A percentile compares a stretch with the other conserved stretches of the same genome.
These are phyloP conservation scores for Ceratocystis eucalypticola DNA, from an alignment of 2,329 filamentous ascomycete genomes.

Conservation along the genomic window DNA sequence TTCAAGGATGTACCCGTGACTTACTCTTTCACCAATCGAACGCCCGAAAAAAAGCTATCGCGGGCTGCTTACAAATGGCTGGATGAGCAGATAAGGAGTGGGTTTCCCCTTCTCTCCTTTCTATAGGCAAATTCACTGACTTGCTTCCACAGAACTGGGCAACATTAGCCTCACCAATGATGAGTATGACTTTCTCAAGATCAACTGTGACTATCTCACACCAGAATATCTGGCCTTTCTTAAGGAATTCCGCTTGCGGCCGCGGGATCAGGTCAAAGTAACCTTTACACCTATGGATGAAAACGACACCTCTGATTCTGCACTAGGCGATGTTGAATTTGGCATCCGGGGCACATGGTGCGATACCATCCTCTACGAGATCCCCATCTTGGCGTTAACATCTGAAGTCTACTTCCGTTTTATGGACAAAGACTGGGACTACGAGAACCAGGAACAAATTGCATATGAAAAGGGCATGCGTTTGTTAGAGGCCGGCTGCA, in stretches of 20 bases:
- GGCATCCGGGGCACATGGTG: conserved; percentile 73
- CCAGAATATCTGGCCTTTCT: conserved; percentile 69
- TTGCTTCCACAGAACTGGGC: conserved; percentile 51
- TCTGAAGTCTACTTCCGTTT: conserved; percentile 98
- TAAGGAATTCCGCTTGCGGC: conserved; percentile 65
- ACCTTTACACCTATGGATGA: conserved; percentile 45
- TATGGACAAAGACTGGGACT: conserved; percentile 83
- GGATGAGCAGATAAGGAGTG: conserved; percentile 65
- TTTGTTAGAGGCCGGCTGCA: conserved; percentile 69
- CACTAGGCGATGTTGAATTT: conserved; percentile 63
- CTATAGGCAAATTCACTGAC: conserved; percentile 6
- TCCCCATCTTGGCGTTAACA: conserved; percentile 78
- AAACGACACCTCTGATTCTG: conserved; percentile 49
- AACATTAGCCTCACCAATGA: conserved; percentile 67
- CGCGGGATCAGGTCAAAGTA: conserved; percentile 63
- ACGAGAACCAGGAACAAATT: conserved; percentile 72
- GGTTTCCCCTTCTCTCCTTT: conserved; percentile 23
- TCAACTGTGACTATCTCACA: conserved; percentile 68
- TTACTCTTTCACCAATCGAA: conserved; percentile 91
- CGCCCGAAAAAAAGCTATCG: conserved; percentile 81
- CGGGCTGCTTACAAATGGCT: conserved; percentile 77
- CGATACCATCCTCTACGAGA: conserved; percentile 95
- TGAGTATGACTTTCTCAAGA: conserved; percentile 65
- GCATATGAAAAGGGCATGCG: conserved; percentile 68
- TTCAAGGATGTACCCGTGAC: conserved; percentile 72